phyloP scores from a whole-genome alignment of 495 filamentous ascomycete species.

The Tuber aestivum region DNA sequence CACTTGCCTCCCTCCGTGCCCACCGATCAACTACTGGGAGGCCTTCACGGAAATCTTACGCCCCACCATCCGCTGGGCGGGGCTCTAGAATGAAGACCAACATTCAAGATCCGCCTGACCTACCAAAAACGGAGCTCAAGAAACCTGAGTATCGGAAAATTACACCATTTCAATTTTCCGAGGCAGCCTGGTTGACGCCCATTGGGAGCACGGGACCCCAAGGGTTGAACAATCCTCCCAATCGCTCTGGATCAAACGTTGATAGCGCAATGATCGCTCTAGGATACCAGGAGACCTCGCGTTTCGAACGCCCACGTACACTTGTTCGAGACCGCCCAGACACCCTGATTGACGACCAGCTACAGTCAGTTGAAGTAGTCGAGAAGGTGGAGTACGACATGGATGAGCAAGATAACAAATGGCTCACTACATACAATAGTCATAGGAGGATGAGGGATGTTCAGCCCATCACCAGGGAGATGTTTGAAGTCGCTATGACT shows the following conservation, averaged over 20 bases:
- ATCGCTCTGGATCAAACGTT: conserved; percentile 46
- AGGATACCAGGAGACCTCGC: conserved; percentile 89
- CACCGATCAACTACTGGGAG: conserved; percentile 40
- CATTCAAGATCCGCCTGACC: conserved; percentile 16
- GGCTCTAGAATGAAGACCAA: conserved; percentile 18
- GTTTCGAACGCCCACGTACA: conserved; percentile 70
- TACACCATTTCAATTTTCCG: conserved; percentile 37
- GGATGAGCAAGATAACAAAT: conserved; percentile 98
- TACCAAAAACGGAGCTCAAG: conserved; percentile 55
- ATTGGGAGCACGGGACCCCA: conserved; percentile 30
- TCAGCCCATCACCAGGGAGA: conserved; percentile 77
- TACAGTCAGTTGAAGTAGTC: conserved; percentile 46
- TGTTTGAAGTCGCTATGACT: conserved; percentile 96
- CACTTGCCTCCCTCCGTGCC: conserved; percentile 39
- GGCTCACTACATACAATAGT: conserved; percentile 78
- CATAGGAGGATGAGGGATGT: conserved; percentile 65
- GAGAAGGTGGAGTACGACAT: conserved; percentile 96
- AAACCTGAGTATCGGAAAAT: conserved; percentile 53
- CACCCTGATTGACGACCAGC: conserved; percentile 38
- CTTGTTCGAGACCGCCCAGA: conserved; percentile 60
- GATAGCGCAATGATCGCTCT: conserved; percentile 89
- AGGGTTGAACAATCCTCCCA: conserved; percentile 32
- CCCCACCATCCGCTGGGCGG: conserved; percentile 17
- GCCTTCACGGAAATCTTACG: conserved; percentile 16
- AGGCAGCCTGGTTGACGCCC: conserved; percentile 32